Base-by-base conservation (phyloP, 306 rosid genomes). In the Cucurbita pepo region DNA sequence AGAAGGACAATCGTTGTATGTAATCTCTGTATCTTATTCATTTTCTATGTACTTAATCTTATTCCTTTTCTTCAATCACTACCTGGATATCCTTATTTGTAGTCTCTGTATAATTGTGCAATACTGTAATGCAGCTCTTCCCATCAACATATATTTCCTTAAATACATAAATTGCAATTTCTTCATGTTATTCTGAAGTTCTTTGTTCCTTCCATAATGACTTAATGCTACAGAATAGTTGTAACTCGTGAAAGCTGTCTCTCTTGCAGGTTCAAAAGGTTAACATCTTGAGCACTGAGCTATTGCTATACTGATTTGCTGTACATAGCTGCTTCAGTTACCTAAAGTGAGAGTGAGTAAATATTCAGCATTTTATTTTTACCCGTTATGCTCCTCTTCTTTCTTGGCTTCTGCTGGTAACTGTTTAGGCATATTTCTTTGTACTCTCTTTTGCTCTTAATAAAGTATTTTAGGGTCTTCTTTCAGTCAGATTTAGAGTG, bases 211-310 rank as follows among this genome's bases (percentile, higher is more conserved):
- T 18, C 6, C 4, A 61, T 16, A 9, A 37, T 61, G 1, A 14
- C 6, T 37, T 37, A 60, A 61, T 37, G 48, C 22, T 36, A 16
- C 4, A 16, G 7, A 64, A 10, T 6, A 4, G 52, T 47, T 67
- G 72, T 47, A 47, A 67, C 72, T 67, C 13, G 72, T 44, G 72
- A 21, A 67, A 25, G 53, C 40, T 6, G 18, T 67, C 21, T 67
- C 72, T 67, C 56, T 67, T 47, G 72, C 72, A 67, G 72, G 72
- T 67, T 67, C 72, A 67, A 45, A 67, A 47, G 56, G 16, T 47
- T 67, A 22, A 47, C 19, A 67, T 43, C 11, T 67, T 12, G 10
- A 67, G 53, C 13, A 8, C 56, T 6, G 10, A 67, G 55, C 56
- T 47, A 44, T 4, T 45, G 72, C 41, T 47, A 6, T 25, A 21